Percentiles rank a stretch among this genome's conserved stretches.
Conservation (phyloP, 1,139 yeast species). For the Casaregolazyma lundiana region DNA sequence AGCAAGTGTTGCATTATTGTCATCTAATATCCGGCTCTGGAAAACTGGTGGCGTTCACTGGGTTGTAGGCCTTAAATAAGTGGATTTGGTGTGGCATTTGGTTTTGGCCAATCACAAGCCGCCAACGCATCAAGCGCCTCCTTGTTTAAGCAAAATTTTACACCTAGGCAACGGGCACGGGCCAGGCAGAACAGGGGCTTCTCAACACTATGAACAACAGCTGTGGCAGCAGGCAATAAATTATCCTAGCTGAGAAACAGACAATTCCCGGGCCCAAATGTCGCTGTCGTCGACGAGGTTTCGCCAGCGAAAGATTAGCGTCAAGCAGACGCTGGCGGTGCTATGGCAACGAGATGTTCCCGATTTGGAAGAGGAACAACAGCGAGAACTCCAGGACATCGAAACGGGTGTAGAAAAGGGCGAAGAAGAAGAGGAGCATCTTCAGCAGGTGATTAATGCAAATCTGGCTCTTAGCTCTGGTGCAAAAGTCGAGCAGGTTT, state of each 20-base stretch:
- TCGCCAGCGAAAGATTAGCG: conserved; percentile 87
- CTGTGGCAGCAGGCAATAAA: neutral
- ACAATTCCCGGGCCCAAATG: too few species aligned
- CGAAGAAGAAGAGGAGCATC: conserved; percentile 95
- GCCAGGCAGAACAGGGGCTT: neutral
- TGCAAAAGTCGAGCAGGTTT: conserved; percentile 56
- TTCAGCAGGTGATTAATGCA: conserved; percentile 74
- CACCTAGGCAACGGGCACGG: conserved; percentile 1
- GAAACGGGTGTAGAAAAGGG: conserved; percentile 98
- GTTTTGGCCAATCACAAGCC: conserved; percentile 1
- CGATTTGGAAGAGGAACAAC: conserved; percentile 65
- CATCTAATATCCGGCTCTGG: neutral
- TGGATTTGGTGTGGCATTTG: neutral
- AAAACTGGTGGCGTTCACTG: neutral
- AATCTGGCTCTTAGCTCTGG: conserved; percentile 7
- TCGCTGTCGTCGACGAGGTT: conserved; percentile 49
- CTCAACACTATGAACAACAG: conserved; percentile 4
- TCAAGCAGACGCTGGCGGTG: conserved; percentile 81
- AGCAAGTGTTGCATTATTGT: neutral
- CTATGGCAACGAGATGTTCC: conserved; percentile 77
- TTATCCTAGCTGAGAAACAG: neutral
- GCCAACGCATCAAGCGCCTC: conserved; percentile 1
- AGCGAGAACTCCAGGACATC: conserved; percentile 80
- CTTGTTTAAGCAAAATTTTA: neutral
- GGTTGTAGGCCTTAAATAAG: neutral